Conservation (phyloP, 148 eudicot genomes). For the Mesembryanthemum crystallinum region DNA sequence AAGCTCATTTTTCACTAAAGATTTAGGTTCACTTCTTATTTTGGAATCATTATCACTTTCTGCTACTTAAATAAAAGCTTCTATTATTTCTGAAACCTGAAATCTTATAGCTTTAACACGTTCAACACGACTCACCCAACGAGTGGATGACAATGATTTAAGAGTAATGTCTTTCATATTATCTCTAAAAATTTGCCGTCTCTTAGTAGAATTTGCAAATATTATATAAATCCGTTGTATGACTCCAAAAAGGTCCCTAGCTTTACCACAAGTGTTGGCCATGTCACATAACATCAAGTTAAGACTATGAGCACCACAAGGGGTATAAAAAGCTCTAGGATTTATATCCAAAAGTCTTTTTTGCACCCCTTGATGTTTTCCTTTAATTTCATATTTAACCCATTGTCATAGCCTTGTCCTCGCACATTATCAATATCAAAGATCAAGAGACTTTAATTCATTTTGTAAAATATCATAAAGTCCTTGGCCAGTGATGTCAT, state of each 20-base stretch:
- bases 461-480: neutral
- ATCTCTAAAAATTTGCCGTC: too few species aligned
- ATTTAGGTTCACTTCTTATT: conserved; percentile 23
- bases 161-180: too few species aligned
- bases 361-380: too few species aligned
- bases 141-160: conserved; percentile 25
- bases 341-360: too few species aligned
- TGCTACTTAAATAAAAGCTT: conserved; percentile 19
- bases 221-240: too few species aligned
- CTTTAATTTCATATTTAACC: conserved; percentile 14
- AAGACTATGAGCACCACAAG: too few species aligned
- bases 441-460: neutral
- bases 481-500: conserved; percentile 11
- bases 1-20: conserved; percentile 22
- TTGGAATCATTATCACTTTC: conserved; percentile 17
- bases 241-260: too few species aligned
- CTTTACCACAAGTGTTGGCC: too few species aligned
- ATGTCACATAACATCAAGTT: too few species aligned
- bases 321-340: too few species aligned
- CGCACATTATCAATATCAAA: neutral
- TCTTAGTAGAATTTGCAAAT: too few species aligned
- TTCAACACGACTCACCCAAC: conserved; percentile 32
- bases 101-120: conserved; percentile 32
- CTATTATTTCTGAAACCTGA: conserved; percentile 17
- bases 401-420: conserved; percentile 11